Evolutionary conservation across 2,329 filamentous ascomycete species (phyloP).

Genomic region (Thelonectria rubi): DNA sequence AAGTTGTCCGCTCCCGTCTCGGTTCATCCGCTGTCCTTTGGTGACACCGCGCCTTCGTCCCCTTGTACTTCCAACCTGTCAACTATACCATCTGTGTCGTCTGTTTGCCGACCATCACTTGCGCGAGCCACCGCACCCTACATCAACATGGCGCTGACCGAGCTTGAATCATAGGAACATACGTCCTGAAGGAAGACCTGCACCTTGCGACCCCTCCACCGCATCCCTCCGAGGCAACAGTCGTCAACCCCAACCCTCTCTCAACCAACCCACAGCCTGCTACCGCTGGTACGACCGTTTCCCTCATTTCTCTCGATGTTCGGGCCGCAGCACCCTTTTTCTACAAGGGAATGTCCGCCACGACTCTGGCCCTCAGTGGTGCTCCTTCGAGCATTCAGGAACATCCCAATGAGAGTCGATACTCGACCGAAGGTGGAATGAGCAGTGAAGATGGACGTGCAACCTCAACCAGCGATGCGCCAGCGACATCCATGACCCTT

Average conservation of each 20-base stretch:
- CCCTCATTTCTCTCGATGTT: constrained; percentile 77
- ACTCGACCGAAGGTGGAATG: constrained; percentile 67
- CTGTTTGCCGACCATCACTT: neutral
- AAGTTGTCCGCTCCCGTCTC: constrained; percentile 14
- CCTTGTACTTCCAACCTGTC: neutral
- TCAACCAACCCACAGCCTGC: constrained; percentile 86
- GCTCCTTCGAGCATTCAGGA: constrained; percentile 66
- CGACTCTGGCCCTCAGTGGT: constrained; percentile 56
- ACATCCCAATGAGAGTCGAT: constrained; percentile 66
- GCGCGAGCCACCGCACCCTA: neutral
- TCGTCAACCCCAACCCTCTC: constrained; percentile 89
- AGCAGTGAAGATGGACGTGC: constrained; percentile 66
- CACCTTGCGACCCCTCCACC: constrained; percentile 93
- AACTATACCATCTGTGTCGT: neutral
- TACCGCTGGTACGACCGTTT: constrained; percentile 84
- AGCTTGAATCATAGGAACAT: constrained; percentile 71
- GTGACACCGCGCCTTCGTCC: constrained; percentile 12
- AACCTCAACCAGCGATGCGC: constrained; percentile 62
- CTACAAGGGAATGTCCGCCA: constrained; percentile 63
- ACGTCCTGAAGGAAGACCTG: constrained; percentile 88
- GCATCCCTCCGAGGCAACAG: constrained; percentile 90
- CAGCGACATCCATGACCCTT: constrained; percentile 50
- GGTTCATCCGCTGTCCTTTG: constrained; percentile 1
- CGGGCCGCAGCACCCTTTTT: constrained; percentile 62
- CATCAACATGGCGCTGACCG: constrained; percentile 25